These are phyloP conservation scores for Tylopilus microsporus DNA, from an alignment of 1,284 basidiomycete species.

Conservation along the genomic window DNA sequence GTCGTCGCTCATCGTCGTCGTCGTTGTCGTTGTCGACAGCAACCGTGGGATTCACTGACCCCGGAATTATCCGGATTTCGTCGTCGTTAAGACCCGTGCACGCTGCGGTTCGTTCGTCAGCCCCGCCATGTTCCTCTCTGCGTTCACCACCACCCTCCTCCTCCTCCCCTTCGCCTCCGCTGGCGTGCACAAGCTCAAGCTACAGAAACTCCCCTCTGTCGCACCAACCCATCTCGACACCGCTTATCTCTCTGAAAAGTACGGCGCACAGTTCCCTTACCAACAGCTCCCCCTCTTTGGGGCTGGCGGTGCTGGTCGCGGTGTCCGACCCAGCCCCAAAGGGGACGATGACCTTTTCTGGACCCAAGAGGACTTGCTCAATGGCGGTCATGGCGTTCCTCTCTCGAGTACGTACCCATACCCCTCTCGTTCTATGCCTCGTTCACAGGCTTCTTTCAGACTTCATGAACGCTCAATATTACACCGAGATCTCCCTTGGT, in stretches of 20 bases:
- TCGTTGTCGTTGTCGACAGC: constrained; percentile 9
- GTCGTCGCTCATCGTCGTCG: constrained; percentile 1
- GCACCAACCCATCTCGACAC: constrained; percentile 66
- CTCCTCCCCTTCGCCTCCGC: constrained; percentile 69
- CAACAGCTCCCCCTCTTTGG: constrained; percentile 70
- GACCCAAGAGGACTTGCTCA: constrained; percentile 72
- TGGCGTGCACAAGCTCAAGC: constrained; percentile 77
- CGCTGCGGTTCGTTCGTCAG: constrained; percentile 19
- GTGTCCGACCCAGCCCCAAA: constrained; percentile 46
- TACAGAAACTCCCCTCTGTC: constrained; percentile 72
- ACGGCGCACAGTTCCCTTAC: constrained; percentile 48
- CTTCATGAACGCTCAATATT: constrained; percentile 99
- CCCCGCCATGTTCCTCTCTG: constrained; percentile 63
- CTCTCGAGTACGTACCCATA: constrained; percentile 68
- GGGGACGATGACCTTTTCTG: constrained; percentile 71
- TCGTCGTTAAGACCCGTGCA: too few relatives aligned
- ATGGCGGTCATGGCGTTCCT: constrained; percentile 85
- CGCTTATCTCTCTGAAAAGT: constrained; percentile 84
- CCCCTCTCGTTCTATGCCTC: background rate
- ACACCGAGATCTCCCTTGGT: constrained; percentile 81
- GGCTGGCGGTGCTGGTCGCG: constrained; percentile 68
- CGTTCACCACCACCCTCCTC: constrained; percentile 46
- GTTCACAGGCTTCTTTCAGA: constrained; percentile 42
- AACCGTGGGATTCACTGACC: constrained; percentile 6
- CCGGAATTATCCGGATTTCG: constrained; percentile 20